Conservation (phyloP, 805 yeast genomes). For the Candida caryicola region DNA sequence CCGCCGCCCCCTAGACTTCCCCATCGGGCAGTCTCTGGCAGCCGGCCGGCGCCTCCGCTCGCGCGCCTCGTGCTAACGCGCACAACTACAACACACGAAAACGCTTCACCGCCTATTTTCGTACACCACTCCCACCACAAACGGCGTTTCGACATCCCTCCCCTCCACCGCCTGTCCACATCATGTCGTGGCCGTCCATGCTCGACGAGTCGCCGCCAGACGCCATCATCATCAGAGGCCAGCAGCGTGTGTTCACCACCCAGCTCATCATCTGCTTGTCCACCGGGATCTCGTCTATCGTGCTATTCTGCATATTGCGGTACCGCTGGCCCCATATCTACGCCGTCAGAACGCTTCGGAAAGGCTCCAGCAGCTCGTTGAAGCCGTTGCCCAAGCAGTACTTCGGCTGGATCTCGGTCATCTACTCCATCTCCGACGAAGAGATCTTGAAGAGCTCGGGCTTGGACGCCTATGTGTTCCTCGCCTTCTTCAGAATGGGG, state of each 20-base stretch:
- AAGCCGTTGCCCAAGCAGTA: conserved; percentile 41
- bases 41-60: no score
- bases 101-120: no score
- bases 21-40: no score
- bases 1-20: no score
- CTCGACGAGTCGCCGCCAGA: conserved; percentile 13
- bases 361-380: conserved; percentile 31
- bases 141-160: neutral
- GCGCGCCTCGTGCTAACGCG: no score
- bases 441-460: conserved; percentile 24
- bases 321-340: conserved; percentile 57
- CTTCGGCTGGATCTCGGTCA: conserved; percentile 25
- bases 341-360: conserved; percentile 52
- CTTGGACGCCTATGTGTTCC: conserved; percentile 33
- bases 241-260: conserved; percentile 56
- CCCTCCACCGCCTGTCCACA: neutral
- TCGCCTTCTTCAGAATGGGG: conserved; percentile 38
- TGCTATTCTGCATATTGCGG: conserved; percentile 49
- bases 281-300: conserved; percentile 46
- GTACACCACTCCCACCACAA: no score
- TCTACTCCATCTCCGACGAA: conserved; percentile 23
- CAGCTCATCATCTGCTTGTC: conserved; percentile 50
- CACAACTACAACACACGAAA: no score
- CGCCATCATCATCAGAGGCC: conserved; percentile 41
- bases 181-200: conserved; percentile 1